Conservation (phyloP, 2,329 filamentous ascomycete species). For the Colletotrichum navitas region DNA sequence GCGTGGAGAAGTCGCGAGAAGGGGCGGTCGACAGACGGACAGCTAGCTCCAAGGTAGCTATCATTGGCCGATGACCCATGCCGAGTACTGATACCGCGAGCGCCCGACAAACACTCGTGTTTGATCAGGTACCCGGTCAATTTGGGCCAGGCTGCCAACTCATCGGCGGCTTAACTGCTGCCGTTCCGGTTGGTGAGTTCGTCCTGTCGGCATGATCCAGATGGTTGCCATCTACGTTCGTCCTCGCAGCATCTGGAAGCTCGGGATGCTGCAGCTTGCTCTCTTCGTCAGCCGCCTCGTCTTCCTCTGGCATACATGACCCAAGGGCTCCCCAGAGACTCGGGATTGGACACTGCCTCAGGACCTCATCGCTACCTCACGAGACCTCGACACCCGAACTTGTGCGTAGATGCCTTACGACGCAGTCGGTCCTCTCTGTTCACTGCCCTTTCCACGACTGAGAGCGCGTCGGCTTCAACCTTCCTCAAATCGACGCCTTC, state of each 20-base stretch:
- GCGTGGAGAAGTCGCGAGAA: slow-evolving; percentile 30
- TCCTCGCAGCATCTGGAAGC: slow-evolving; percentile 31
- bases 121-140: slow-evolving; percentile 12
- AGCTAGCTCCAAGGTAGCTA: background rate
- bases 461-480: slow-evolving; percentile 20
- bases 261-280: slow-evolving; percentile 11
- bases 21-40: slow-evolving; percentile 23
- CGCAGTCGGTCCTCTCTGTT: slow-evolving; percentile 12
- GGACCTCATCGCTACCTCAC: slow-evolving; percentile 26
- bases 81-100: slow-evolving; percentile 15
- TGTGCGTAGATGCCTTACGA: slow-evolving; percentile 37
- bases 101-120: slow-evolving; percentile 18
- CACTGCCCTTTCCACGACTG: slow-evolving; percentile 31
- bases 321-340: background rate
- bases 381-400: slow-evolving; percentile 15
- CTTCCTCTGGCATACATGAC: background rate
- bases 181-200: slow-evolving; percentile 38
- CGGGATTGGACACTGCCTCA: slow-evolving; percentile 20
- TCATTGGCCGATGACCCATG: slow-evolving; percentile 19
- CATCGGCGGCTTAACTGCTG: slow-evolving; percentile 36
- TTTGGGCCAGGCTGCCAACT: slow-evolving; percentile 35
- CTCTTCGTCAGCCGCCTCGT: slow-evolving; percentile 1
- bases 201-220: background rate
- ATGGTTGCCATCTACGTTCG: slow-evolving; percentile 15
- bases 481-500: background rate